Conservation (phyloP, 2,329 filamentous ascomycete genomes). For the Colletotrichum euphorbiae region DNA sequence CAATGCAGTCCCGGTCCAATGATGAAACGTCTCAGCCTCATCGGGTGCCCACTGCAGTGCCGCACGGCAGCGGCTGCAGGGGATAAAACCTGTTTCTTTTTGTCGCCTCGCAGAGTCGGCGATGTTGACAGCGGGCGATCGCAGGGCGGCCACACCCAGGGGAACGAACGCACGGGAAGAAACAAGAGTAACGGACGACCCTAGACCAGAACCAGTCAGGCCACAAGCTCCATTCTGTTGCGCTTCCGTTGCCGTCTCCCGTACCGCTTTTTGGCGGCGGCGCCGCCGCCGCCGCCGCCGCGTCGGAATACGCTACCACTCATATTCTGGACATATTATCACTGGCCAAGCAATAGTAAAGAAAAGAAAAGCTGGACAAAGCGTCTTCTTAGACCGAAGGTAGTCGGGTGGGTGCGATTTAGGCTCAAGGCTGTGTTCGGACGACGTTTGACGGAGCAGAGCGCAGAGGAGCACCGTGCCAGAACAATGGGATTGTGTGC, state of each 20-base stretch:
- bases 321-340: slow-evolving; percentile 34
- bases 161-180: background rate
- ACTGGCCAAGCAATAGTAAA: background rate
- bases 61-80: slow-evolving; percentile 19
- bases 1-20: slow-evolving; percentile 34
- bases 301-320: slow-evolving; percentile 33
- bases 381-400: slow-evolving; percentile 9
- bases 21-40: slow-evolving; percentile 40
- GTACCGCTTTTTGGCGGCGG: slow-evolving; percentile 33
- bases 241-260: slow-evolving; percentile 15
- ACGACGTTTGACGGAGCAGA: slow-evolving; percentile 21
- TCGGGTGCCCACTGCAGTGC: slow-evolving; percentile 27
- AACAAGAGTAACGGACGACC: slow-evolving; percentile 14
- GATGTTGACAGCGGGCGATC: slow-evolving; percentile 35
- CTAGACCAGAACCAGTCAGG: slow-evolving; percentile 17
- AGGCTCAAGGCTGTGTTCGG: slow-evolving; percentile 19
- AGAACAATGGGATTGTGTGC: slow-evolving; percentile 32
- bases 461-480: slow-evolving; percentile 15
- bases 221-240: slow-evolving; percentile 27
- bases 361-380: slow-evolving; percentile 20
- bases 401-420: slow-evolving; percentile 32
- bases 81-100: slow-evolving; percentile 38
- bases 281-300: slow-evolving; percentile 28
- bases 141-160: slow-evolving; percentile 26
- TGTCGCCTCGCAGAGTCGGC: too few species aligned